Evolutionary conservation across 2,329 filamentous ascomycete species (phyloP), one percentile per base, ranked within the genome.

Genomic region (Talaromyces sp.): DNA sequence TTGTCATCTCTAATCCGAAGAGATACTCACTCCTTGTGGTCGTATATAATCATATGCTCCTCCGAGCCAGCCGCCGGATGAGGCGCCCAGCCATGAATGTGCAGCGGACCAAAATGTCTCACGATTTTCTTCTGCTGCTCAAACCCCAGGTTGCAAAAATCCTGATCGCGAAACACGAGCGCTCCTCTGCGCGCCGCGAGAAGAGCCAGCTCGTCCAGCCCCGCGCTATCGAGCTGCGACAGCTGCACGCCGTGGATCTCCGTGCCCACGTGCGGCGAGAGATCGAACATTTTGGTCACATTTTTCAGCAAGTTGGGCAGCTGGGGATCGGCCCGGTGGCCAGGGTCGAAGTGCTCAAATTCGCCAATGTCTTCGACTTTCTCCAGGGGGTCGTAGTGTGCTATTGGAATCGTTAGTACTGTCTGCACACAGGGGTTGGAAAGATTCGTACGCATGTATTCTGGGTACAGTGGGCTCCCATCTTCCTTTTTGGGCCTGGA

Each of bases 61-160:
- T 55, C 53, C 13, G 53, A 55, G 8, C 32, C 32, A 29, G 53
- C 53, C 1, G 53, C 53, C 4, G 29, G 53, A 55, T 55, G 53
- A 3, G 53, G 53, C 13, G 53, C 53, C 53, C 32, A 55, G 32
- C 53, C 32, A 27, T 55, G 53, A 26, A 55, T 55, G 21, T 55
- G 53, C 14, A 55, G 24, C 21, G 53, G 53, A 1, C 53, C 53
- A 27, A 55, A 55, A 17, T 55, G 53, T 21, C 53, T 1, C 13
- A 55, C 53, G 11, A 55, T 55, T 17, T 55, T 55, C 14, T 55
- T 55, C 53, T 55, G 53, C 32, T 55, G 29, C 35, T 55, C 53
- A 9, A 55, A 55, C 4, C 53, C 53, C 3, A 55, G 3, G 26
- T 41, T n/a, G 14, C 53, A 41, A 6, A 54, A 55, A 21, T 55